Base-by-base conservation (phyloP, 441 rosid species). In the Cnidoscolus chayamansa region DNA sequence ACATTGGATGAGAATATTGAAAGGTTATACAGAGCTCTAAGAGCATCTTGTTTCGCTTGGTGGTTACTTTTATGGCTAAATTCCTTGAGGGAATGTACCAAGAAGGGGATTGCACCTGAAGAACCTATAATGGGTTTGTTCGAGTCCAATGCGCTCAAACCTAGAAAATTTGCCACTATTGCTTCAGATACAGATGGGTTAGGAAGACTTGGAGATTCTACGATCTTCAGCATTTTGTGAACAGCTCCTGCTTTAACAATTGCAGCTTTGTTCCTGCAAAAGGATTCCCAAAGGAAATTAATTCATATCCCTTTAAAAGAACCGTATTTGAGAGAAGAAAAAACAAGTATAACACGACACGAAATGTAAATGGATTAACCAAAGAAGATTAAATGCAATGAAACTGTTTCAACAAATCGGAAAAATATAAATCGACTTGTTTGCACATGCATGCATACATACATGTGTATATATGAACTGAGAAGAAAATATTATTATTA, bases 211-310 rank as follows among this genome's bases (percentile, higher is more conserved):
- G 90, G 86, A 63, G 87, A 81, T 74, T 90, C 96, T 20, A 92
- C 87, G 17, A 94, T 87, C 89, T 81, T 88, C 59, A 94, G 77
- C 97, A 94, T 89, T 81, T 90, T 92, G 79, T 95, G 99, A 69
- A 92, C 89, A 47, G 97, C 94, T 1, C 99, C 99, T 35, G 98
- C 93, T 79, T 95, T 90, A 25, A 92, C 96, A 83, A 95, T 91
- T 72, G 99, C 97, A 60, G 98, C 98, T 85, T 95, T 95, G 79
- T 95, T 95, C 89, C 99, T 90, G 78, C 61, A 55, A 16, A 59
- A 59, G 16, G 37, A 25, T 72, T 30, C 20, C n/a, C 12, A 57
- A n/a, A 48, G 49, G 13, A 1, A 10, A 9, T 9, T 32, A 31
- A 30, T 68, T 37, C 25, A 17, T 35, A 37, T 8, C 45, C 32